These are phyloP conservation scores for Quercus phellos DNA, from an alignment of 331 rosid species.

Conservation along the genomic window DNA sequence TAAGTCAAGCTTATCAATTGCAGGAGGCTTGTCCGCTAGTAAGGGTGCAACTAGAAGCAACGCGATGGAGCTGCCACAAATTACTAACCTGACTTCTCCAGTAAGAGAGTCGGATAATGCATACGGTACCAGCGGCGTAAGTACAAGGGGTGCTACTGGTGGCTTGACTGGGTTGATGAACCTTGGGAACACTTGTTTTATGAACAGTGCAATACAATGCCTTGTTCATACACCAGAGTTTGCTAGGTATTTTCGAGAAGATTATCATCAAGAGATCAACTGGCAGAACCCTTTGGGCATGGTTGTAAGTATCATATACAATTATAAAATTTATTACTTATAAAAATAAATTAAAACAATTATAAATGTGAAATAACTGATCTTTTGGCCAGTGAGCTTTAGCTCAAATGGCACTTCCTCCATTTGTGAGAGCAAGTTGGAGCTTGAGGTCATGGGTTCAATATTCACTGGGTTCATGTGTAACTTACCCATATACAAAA, in stretches of 20 bases:
- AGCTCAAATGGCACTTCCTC: too few species aligned
- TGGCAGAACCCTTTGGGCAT: conserved; percentile 93
- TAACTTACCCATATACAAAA: too few species aligned
- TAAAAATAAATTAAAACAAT: neutral
- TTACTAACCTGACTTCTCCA: conserved; percentile 48
- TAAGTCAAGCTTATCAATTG: conserved; percentile 70
- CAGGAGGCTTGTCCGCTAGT: conserved; percentile 80
- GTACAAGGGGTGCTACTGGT: conserved; percentile 83
- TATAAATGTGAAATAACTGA: neutral
- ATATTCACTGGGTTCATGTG: too few species aligned
- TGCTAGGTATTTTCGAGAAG: conserved; percentile 86
- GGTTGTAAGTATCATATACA: conserved; percentile 79
- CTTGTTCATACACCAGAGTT: conserved; percentile 98
- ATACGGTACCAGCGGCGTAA: conserved; percentile 59
- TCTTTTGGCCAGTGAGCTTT: neutral
- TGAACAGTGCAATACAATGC: conserved; percentile 97
- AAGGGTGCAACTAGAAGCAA: conserved; percentile 63
- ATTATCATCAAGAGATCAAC: conserved; percentile 93
- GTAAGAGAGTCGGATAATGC: conserved; percentile 66
- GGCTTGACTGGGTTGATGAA: conserved; percentile 92
- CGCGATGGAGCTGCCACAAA: conserved; percentile 48
- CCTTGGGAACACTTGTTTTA: conserved; percentile 98
- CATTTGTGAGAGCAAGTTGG: too few species aligned
- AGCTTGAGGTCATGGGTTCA: too few species aligned
- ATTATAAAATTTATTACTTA: too few species aligned